Evolutionary conservation across 257 asterid genomes (phyloP).

Genomic region (Capsicum pubescens): DNA sequence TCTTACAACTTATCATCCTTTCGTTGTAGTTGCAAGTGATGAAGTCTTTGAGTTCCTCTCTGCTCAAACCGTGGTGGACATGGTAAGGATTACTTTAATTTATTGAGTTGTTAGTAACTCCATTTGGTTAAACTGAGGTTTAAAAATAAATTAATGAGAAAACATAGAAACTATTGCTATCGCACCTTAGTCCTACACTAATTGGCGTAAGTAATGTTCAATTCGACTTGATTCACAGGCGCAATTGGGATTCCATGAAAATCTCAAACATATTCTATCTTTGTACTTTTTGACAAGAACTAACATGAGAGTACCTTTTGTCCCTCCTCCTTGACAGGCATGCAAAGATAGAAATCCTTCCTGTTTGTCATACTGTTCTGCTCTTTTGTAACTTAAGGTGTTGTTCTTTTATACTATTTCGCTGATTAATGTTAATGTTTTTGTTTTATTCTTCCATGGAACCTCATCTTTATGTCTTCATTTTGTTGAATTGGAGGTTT

Average conservation of each 20-base stretch:
- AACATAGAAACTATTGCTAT: neutral
- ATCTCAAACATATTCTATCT: neutral
- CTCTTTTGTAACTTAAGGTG: slow-evolving; percentile 55
- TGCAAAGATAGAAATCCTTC: slow-evolving; percentile 55
- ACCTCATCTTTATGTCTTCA: neutral
- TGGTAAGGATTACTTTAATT: slow-evolving; percentile 53
- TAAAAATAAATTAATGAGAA: neutral
- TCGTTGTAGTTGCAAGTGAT: slow-evolving; percentile 89
- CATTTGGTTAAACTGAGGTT: neutral
- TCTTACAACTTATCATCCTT: slow-evolving; percentile 66
- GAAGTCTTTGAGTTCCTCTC: slow-evolving; percentile 88
- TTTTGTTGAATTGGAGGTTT: too few species aligned
- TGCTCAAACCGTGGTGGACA: slow-evolving; percentile 87
- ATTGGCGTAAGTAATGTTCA: slow-evolving; percentile 34
- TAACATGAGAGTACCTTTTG: neutral
- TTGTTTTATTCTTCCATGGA: neutral
- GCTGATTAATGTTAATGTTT: neutral
- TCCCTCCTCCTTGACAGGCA: slow-evolving; percentile 38
- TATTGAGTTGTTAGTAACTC: slow-evolving; percentile 16
- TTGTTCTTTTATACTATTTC: neutral
- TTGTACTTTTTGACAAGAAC: slow-evolving; percentile 9
- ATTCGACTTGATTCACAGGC: slow-evolving; percentile 56
- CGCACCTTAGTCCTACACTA: slow-evolving; percentile 13
- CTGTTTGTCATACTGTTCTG: slow-evolving; percentile 54
- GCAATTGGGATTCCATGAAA: neutral